Evolutionary conservation across 768 basidiomycete genomes (phyloP), one percentile per base, ranked within the genome.

Genomic region (Rhizopogon sp.): DNA sequence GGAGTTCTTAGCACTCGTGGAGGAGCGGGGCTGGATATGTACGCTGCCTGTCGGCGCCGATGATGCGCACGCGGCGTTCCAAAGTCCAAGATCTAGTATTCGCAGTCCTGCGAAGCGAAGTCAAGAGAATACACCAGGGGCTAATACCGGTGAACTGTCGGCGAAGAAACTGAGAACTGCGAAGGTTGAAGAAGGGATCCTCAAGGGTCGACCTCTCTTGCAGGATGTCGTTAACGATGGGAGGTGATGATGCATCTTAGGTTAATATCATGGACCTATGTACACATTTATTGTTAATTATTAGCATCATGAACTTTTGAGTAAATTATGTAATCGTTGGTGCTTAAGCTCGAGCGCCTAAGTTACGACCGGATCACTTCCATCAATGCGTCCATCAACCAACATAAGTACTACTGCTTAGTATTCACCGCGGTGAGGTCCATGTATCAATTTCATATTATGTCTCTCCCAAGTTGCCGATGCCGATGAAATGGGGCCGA

Each of bases 1-100:
- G 2, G 81, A 88, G 28, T 95, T 98, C 71, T 83, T 98, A 59
- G 66, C 72, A 9, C 74, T 98, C 47, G 87, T 97, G 83, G 79
- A 89, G 9, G 73, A 66, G 28, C 78, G 76, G 50, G 72, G 73
- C 0, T 98, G 97, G 97, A 79, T 91, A 31, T 69, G 88, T 43
- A 58, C 61, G 10, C 73, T 97, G 46, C 79, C 77, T 0, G 60
- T 72, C 3, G 73, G 74, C 11, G 85, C 90, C 1, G 77, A 89
- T 56, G 58, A 52, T 28, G 59, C 77, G 55, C 88, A 90, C 68
- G 66, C 70, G 16, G 68, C 66, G 39, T 39, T 71, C 45, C 57
- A 60, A 55, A 31, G 70, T 63, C 7, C 69, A 64, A 45, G 60
- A 61, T 42, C 33, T 25, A 25, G 56, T n/a, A 49, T 58, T 13